phyloP scores from a whole-genome alignment of 2,329 filamentous ascomycete genomes.

The Aspergillus tubingensis region DNA sequence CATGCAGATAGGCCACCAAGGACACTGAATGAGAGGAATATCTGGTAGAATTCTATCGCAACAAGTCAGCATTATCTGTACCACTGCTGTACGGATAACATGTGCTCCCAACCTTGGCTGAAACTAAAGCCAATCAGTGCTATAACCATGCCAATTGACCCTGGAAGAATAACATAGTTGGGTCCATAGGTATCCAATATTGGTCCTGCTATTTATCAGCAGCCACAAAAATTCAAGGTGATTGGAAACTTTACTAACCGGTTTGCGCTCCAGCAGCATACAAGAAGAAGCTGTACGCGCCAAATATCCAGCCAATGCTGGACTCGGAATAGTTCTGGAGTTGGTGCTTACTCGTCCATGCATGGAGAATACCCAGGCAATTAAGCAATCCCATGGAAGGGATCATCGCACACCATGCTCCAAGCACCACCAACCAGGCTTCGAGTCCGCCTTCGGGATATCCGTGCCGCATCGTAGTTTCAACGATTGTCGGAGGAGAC shows the following conservation, averaged over 20 bases:
- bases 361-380: constrained; percentile 41
- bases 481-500: too few relatives aligned
- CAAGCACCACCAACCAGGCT: constrained; percentile 48
- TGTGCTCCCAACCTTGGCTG: constrained; percentile 16
- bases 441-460: constrained; percentile 45
- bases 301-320: constrained; percentile 46
- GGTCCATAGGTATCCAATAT: too few relatives aligned
- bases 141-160: constrained; percentile 21
- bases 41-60: constrained; percentile 37
- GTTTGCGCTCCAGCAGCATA: constrained; percentile 33
- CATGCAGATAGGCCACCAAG: constrained; percentile 35
- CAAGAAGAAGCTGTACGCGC: constrained; percentile 43
- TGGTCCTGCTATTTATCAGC: too few relatives aligned
- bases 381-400: constrained; percentile 46
- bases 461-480: too few relatives aligned
- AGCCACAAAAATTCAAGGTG: too few relatives aligned
- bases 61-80: constrained; percentile 5
- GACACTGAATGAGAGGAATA: constrained; percentile 39
- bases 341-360: constrained; percentile 41
- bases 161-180: constrained; percentile 6
- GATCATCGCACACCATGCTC: constrained; percentile 41
- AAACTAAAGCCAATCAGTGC: constrained; percentile 35
- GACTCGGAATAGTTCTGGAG: constrained; percentile 35
- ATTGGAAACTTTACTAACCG: constrained; percentile 3
- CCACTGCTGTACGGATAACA: too few relatives aligned